Percentiles rank a stretch among this genome's conserved stretches.
phyloP scores from a whole-genome alignment of 495 filamentous ascomycete species.

The Acidomyces sp. region DNA sequence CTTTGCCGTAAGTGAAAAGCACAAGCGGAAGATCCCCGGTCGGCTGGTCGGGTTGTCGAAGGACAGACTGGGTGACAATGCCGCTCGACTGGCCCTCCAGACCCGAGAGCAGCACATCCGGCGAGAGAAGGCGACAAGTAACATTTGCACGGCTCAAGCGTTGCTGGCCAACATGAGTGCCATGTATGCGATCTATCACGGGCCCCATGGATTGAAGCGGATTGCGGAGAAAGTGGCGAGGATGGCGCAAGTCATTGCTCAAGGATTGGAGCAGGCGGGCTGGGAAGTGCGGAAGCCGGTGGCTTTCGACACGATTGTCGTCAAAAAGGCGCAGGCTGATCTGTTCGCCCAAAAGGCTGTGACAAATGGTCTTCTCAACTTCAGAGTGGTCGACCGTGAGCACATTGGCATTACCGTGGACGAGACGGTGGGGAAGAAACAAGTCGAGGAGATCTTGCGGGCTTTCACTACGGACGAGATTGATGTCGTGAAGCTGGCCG shows the following conservation, averaged over 20 bases:
- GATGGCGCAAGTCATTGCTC: conserved; percentile 55
- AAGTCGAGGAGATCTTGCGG: conserved; percentile 48
- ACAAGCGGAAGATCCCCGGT: conserved; percentile 93
- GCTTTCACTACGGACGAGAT: conserved; percentile 23
- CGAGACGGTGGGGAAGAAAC: conserved; percentile 52
- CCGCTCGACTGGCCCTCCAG: conserved; percentile 81
- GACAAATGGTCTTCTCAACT: conserved; percentile 43
- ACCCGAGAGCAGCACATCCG: conserved; percentile 96
- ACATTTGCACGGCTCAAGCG: conserved; percentile 95
- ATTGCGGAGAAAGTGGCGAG: conserved; percentile 71
- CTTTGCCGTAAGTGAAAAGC: conserved; percentile 83
- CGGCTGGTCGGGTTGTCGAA: conserved; percentile 87
- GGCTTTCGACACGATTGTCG: conserved; percentile 70
- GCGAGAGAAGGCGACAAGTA: conserved; percentile 95
- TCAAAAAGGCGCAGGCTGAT: conserved; percentile 41
- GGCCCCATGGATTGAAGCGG: conserved; percentile 66
- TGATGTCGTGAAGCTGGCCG: conserved; percentile 27
- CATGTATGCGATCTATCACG: conserved; percentile 96
- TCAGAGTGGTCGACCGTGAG: conserved; percentile 46
- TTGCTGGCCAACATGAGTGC: conserved; percentile 94
- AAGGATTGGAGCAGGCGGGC: conserved; percentile 51
- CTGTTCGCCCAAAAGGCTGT: conserved; percentile 37
- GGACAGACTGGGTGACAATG: conserved; percentile 71
- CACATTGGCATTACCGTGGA: conserved; percentile 59
- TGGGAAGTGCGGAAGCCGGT: conserved; percentile 44